phyloP scores from a whole-genome alignment of 176 grass and related monocot species.

The Lolium rigidum region DNA sequence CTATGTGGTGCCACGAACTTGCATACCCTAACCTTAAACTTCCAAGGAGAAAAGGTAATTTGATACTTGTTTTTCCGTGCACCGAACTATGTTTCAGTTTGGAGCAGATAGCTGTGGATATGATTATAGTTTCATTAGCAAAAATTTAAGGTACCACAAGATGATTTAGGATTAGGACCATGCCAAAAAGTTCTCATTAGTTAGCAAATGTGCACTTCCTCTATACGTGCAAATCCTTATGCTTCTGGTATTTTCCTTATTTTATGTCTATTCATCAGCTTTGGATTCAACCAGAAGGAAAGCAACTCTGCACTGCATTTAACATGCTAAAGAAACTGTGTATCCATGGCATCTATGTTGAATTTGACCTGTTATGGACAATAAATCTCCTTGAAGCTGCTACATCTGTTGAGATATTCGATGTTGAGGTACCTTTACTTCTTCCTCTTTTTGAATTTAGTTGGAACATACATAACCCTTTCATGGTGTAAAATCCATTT shows the following conservation, averaged over 20 bases:
- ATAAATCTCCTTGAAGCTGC: not conserved
- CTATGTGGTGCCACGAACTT: not conserved
- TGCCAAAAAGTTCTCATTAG: not conserved
- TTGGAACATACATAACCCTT: not conserved
- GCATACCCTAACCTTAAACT: not conserved
- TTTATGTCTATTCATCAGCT: not conserved
- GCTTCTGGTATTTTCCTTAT: not conserved
- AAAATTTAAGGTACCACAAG: not conserved
- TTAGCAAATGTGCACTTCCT: not conserved
- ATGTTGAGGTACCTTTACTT: not conserved
- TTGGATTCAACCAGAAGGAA: slow-evolving; percentile 10
- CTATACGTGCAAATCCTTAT: not conserved
- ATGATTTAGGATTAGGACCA: not conserved
- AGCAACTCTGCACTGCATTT: not conserved
- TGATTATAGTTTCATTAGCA: not conserved
- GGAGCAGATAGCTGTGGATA: not conserved
- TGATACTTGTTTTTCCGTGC: not conserved
- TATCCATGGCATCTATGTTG: not conserved
- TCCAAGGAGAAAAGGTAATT: slow-evolving; percentile 26
- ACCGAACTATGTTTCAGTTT: not conserved
- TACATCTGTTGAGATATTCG: not conserved
- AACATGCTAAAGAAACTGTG: not conserved
- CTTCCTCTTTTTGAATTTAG: not conserved
- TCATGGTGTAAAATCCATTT: not conserved
- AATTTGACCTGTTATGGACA: not conserved